Evolutionary conservation across 352 stramenopile genomes (phyloP), one percentile per base, ranked within the genome.

Genomic region (Phytophthora podocarpi): DNA sequence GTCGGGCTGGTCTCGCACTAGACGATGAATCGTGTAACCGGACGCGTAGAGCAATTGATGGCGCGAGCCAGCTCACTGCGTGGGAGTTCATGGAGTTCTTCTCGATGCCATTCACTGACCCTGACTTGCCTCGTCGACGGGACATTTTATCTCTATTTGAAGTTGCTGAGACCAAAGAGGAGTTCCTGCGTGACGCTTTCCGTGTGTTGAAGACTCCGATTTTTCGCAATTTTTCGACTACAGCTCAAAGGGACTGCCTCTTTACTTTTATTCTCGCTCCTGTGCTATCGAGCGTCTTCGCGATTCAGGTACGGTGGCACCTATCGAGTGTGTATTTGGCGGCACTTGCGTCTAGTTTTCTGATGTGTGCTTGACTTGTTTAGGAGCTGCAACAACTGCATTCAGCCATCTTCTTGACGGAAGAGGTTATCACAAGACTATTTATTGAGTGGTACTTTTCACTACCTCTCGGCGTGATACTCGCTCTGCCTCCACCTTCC

Each of bases 361-460:
- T 76, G 37, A 66, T n/a, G 26, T 28, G 23, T 49, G 34, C 9
- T 34, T 60, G 20, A n/a, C 13, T 36, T 68, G 2, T 51, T 12
- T 51, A 91, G 82, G 74, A 89, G 36, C 50, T 95, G 5, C 73
- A 85, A 74, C 65, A 71, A 48, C 52, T 93, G 16, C 82, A 93
- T 57, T 58, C 69, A 12, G 63, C 64, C 3, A 67, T 95, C 31
- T 88, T 92, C 47, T 66, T 93, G 35, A 71, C 72, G 4, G 55
- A 68, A 57, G 67, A 73, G 21, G 69, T 74, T 63, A 69, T 86
- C 23, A 80, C 77, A 16, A 43, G 32, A 50, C 43, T 92, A 60
- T 95, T 93, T 66, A 62, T 95, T 45, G 79, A 91, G 64, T 95
- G 86, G 86, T 95, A 80, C 46, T 93, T 90, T 48, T 78, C 77